These are phyloP conservation scores for Sugiyamaella pinicola DNA, from an alignment of 1,139 yeast species.

Conservation along the genomic window DNA sequence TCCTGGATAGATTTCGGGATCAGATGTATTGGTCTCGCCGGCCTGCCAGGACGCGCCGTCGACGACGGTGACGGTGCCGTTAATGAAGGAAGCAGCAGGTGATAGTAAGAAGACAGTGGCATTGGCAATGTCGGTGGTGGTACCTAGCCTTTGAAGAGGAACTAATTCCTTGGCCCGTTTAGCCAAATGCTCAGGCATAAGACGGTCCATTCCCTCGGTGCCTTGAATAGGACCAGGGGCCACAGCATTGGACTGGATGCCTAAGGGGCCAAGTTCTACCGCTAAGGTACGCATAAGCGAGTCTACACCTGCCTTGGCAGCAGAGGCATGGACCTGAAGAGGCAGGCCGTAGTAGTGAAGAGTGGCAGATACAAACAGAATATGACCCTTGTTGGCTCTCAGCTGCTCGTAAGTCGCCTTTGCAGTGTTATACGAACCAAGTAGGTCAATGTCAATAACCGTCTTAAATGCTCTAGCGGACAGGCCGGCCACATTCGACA, in stretches of 20 bases:
- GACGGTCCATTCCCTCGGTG: conserved; percentile 77
- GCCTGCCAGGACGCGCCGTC: conserved; percentile 93
- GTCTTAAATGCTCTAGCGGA: conserved; percentile 85
- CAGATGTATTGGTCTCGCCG: conserved; percentile 43
- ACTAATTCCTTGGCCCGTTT: conserved; percentile 37
- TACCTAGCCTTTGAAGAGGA: conserved; percentile 79
- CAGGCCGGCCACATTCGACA: conserved; percentile 74
- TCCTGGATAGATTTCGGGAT: conserved; percentile 2
- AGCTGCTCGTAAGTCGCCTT: conserved; percentile 76
- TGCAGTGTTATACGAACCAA: conserved; percentile 85
- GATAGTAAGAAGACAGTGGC: conserved; percentile 84
- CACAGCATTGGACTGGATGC: conserved; percentile 75
- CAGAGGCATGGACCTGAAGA: conserved; percentile 82
- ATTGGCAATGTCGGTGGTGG: conserved; percentile 80
- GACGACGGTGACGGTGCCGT: conserved; percentile 77
- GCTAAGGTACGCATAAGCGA: conserved; percentile 81
- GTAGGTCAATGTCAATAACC: conserved; percentile 77
- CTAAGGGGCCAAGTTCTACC: conserved; percentile 85
- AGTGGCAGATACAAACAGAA: conserved; percentile 84
- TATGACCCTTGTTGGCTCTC: conserved; percentile 61
- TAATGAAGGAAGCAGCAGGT: conserved; percentile 74
- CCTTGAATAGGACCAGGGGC: conserved; percentile 87
- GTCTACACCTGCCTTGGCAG: conserved; percentile 93
- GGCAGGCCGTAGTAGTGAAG: conserved; percentile 86
- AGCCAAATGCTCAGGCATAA: conserved; percentile 48